Evolutionary conservation across 805 yeast species (phyloP).

Genomic region (Naumovozyma castellii): DNA sequence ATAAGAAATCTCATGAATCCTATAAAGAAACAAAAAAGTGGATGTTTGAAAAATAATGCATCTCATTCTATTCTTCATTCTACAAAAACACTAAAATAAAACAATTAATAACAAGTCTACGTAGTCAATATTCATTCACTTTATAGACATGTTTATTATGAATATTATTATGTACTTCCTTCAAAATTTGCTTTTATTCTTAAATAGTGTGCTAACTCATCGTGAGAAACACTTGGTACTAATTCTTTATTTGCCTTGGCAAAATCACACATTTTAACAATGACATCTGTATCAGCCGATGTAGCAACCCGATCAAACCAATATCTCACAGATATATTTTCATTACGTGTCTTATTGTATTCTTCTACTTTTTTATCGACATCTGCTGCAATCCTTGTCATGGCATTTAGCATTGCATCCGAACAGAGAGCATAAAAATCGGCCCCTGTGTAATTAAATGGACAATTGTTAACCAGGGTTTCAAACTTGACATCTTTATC

Average conservation of each 20-base stretch:
- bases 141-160: background rate
- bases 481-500: slow-evolving; percentile 49
- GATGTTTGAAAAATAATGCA: slow-evolving; percentile 20
- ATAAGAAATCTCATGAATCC: slow-evolving; percentile 43
- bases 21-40: slow-evolving; percentile 37
- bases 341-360: slow-evolving; percentile 39
- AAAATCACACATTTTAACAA: slow-evolving; percentile 66
- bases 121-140: background rate
- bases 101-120: no score
- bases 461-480: slow-evolving; percentile 57
- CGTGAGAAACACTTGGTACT: slow-evolving; percentile 78
- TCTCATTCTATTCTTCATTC: background rate
- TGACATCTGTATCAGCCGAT: slow-evolving; percentile 54
- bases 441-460: slow-evolving; percentile 93
- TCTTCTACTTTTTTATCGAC: slow-evolving; percentile 56
- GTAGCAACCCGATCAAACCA: slow-evolving; percentile 85
- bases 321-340: slow-evolving; percentile 57
- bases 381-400: slow-evolving; percentile 76
- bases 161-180: slow-evolving; percentile 3
- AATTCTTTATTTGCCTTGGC: slow-evolving; percentile 62
- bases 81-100: background rate
- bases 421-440: slow-evolving; percentile 94
- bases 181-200: slow-evolving; percentile 75
- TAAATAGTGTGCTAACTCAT: slow-evolving; percentile 75
- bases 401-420: slow-evolving; percentile 92